Conservation (phyloP, 1,284 basidiomycete genomes). For the Microbotryum lychnidis-dioicae region DNA sequence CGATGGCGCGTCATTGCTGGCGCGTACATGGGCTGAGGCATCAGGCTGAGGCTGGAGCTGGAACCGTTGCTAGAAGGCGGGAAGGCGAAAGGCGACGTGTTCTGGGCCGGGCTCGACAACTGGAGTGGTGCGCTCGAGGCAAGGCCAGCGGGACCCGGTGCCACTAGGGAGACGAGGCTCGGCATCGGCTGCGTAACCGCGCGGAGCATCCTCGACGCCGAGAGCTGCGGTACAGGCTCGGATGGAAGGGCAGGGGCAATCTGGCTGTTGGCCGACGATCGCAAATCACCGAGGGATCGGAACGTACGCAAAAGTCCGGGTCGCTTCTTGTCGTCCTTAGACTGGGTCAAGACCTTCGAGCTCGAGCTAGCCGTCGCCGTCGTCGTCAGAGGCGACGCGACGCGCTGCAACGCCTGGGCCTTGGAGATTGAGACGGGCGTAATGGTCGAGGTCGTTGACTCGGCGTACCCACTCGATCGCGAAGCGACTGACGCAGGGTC, state of each 20-base stretch:
- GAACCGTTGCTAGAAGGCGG: neutral
- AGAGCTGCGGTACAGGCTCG: neutral
- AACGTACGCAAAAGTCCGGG: constrained; percentile 24
- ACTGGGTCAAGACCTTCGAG: neutral
- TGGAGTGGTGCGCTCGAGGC: no score
- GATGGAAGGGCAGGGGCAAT: neutral
- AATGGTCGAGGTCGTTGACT: neutral
- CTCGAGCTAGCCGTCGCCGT: neutral
- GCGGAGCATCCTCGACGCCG: constrained; percentile 19
- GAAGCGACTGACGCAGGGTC: neutral
- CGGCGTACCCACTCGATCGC: neutral
- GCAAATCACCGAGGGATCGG: constrained; percentile 31
- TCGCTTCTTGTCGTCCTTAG: constrained; percentile 6
- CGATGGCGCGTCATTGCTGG: constrained; percentile 5
- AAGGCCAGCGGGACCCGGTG: no score
- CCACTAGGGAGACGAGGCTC: neutral
- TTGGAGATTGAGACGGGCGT: neutral
- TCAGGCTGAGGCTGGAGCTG: neutral
- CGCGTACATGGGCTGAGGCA: neutral
- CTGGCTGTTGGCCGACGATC: constrained; percentile 7
- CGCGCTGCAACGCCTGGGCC: neutral
- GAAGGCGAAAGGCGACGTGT: neutral
- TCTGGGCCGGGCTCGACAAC: neutral
- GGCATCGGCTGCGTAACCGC: constrained; percentile 18
- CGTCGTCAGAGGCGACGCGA: neutral